phyloP scores from a whole-genome alignment of 1,139 yeast genomes.

The Saccharomycopsis hybrid region DNA sequence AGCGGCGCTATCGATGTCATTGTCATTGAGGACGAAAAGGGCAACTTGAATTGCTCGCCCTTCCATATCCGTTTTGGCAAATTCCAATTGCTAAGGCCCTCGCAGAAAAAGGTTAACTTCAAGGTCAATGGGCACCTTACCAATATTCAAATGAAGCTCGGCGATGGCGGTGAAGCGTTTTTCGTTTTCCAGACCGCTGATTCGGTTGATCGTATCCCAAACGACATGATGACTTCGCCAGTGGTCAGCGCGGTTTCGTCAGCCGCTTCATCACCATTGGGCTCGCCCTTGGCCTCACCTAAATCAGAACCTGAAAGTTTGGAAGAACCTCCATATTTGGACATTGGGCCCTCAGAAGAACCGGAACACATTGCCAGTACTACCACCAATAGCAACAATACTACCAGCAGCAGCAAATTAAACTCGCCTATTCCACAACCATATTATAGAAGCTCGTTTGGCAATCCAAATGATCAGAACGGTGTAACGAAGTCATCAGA shows the following conservation, averaged over 20 bases:
- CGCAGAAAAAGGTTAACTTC: conserved; percentile 88
- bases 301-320: conserved; percentile 19
- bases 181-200: conserved; percentile 85
- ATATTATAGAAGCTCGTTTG: too few relatives aligned
- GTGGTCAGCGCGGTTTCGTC: conserved; percentile 77
- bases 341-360: conserved; percentile 13
- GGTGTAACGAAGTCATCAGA: not conserved
- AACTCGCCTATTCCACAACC: too few relatives aligned
- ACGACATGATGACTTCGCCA: conserved; percentile 82
- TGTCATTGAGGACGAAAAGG: conserved; percentile 88
- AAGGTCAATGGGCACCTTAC: conserved; percentile 78
- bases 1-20: conserved; percentile 97
- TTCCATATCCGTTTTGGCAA: conserved; percentile 96
- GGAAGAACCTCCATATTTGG: conserved; percentile 17
- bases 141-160: conserved; percentile 88
- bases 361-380: not conserved
- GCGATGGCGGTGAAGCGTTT: conserved; percentile 98
- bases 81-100: conserved; percentile 88
- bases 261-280: conserved; percentile 42
- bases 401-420: not conserved
- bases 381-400: not conserved
- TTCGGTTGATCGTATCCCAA: conserved; percentile 53
- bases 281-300: conserved; percentile 27
- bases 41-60: conserved; percentile 84
- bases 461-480: not conserved